Evolutionary conservation across 768 basidiomycete genomes (phyloP).

Genomic region (Xerocomellus intermedius): DNA sequence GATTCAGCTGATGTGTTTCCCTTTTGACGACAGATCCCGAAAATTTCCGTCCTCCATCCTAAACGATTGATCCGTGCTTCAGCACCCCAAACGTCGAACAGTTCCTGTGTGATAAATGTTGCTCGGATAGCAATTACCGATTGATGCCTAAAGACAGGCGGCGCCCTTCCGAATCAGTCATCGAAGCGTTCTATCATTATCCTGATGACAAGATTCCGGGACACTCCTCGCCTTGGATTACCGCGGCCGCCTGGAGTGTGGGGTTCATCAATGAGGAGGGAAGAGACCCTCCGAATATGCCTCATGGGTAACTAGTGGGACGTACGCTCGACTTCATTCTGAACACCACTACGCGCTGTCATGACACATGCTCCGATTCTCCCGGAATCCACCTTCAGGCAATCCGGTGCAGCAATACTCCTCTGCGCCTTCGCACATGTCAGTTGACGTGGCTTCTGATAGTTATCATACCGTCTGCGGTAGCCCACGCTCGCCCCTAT

Average conservation of each 20-base stretch:
- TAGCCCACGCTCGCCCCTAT: not conserved
- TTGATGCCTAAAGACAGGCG: not conserved
- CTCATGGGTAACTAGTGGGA: too few species aligned
- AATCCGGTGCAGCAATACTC: too few species aligned
- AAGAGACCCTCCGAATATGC: constrained; percentile 4
- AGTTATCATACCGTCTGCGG: not conserved
- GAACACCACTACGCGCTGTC: too few species aligned
- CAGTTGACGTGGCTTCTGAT: constrained; percentile 14
- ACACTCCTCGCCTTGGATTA: not conserved
- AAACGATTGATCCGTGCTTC: not conserved
- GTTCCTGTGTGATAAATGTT: constrained; percentile 7
- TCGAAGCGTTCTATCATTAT: constrained; percentile 1
- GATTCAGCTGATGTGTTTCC: not conserved
- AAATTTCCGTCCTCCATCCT: constrained; percentile 8
- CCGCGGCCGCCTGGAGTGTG: constrained; percentile 3
- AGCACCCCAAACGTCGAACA: not conserved
- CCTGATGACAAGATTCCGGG: not conserved
- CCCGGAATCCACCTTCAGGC: not conserved
- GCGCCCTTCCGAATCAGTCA: constrained; percentile 2
- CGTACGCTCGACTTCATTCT: too few species aligned
- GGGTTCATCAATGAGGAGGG: not conserved
- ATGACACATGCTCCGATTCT: too few species aligned
- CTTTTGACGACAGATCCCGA: constrained; percentile 3
- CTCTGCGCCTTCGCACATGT: not conserved
- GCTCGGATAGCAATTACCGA: not conserved